Base-by-base conservation (phyloP, 345 rosid genomes). In the Leavenworthia alabamica region DNA sequence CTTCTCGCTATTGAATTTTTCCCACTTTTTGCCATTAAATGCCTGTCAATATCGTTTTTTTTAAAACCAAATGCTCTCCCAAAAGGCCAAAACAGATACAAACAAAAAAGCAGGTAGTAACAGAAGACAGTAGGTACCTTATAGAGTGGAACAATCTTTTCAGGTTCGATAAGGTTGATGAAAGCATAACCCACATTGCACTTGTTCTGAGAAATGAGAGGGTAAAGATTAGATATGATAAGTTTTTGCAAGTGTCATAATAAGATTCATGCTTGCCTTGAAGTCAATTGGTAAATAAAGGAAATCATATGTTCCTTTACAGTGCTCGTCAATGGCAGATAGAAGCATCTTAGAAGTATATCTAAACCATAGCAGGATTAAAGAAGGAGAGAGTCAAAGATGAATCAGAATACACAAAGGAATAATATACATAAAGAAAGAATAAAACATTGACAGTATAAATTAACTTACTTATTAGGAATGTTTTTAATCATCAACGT, bases 401-500 rank as follows among this genome's bases (percentile, higher is more conserved):
- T 40, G 40, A 27, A 54, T 35, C 29, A 56, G 13, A 41, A 56
- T 20, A 44, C 58, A 61, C 9, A 16, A 26, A 11, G 16, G 24
- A 48, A 22, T 22, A 23, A 15, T 17, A 31, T 22, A 52, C 31
- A 59, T 50, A 61, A n/a, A 43, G 39, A n/a, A n/a, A 46, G 22
- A 46, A 13, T 13, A 45, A 22, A 48, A 24, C 41, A 55, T 23
- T 46, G 15, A 56, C 20, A 16, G n/a, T n/a, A 46, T 41, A 7
- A 62, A 17, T 33, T 59, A 54, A 61, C 83, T 37, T 84, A 89
- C 96, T 92, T 92, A 80, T 92, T 92, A 45, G 98, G 99, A 72
- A 93, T 89, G 61, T 93, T 93, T 76, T 89, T 93, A 71, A 93
- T 84, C 99, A 93, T 89, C 74, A 93, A 83, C 2, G 99, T 93